Evolutionary conservation across 2,329 filamentous ascomycete species (phyloP).

Genomic region (Rutstroemia sp.): DNA sequence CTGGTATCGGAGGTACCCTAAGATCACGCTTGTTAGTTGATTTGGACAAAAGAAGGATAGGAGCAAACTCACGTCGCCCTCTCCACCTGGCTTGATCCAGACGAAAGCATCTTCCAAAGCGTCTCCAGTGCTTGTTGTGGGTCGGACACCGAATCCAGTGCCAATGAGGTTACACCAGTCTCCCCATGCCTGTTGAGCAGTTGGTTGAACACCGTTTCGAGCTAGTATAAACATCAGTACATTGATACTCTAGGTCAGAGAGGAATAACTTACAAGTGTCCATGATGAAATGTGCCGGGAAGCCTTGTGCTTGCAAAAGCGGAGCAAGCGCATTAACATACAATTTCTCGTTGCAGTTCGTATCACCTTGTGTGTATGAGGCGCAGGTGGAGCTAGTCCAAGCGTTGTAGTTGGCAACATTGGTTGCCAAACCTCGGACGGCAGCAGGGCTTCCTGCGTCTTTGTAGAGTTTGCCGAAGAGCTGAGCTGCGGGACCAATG

Average conservation of each 20-base stretch:
- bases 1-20: conserved; percentile 33
- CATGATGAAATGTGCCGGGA: conserved; percentile 47
- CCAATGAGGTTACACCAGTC: conserved; percentile 62
- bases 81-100: conserved; percentile 62
- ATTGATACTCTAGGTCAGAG: not conserved
- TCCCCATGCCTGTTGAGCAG: conserved; percentile 48
- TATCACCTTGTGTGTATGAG: conserved; percentile 34
- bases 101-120: conserved; percentile 57
- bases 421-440: conserved; percentile 47
- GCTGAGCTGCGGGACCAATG: conserved; percentile 40
- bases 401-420: conserved; percentile 53
- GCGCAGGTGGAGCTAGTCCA: conserved; percentile 39
- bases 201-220: conserved; percentile 56
- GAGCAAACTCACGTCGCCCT: conserved; percentile 29
- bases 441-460: conserved; percentile 38
- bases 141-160: conserved; percentile 58
- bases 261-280: conserved; percentile 37
- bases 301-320: conserved; percentile 38
- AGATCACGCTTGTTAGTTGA: not conserved
- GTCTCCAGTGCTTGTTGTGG: conserved; percentile 53
- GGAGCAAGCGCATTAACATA: conserved; percentile 45
- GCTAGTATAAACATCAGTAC: conserved; percentile 28
- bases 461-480: conserved; percentile 41
- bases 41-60: too few relatives aligned
- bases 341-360: conserved; percentile 45